Conservation (phyloP, 768 basidiomycete genomes). For the Phylloporus sp. region DNA sequence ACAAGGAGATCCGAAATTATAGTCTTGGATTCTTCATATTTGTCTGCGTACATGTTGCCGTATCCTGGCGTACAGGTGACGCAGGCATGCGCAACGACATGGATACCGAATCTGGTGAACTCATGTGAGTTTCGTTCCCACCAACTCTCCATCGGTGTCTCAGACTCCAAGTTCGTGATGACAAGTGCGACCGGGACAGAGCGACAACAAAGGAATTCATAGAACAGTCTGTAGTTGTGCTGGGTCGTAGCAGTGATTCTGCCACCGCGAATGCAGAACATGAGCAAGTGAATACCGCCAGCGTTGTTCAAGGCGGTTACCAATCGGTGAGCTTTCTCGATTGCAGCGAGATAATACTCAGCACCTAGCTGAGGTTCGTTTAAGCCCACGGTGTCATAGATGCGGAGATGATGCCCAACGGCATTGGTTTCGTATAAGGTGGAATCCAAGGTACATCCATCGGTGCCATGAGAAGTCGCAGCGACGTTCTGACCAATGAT, state of each 20-base stretch:
- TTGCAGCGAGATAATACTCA: constrained; percentile 22
- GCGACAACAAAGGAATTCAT: constrained; percentile 36
- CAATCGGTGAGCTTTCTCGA: constrained; percentile 30
- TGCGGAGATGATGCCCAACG: constrained; percentile 13
- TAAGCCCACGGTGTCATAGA: constrained; percentile 33
- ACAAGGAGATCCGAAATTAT: constrained; percentile 24
- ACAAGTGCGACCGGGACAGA: constrained; percentile 38
- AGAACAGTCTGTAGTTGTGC: constrained; percentile 37
- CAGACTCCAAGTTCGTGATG: constrained; percentile 38
- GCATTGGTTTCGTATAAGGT: constrained; percentile 19
- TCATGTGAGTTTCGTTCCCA: constrained; percentile 29
- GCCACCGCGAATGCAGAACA: constrained; percentile 37
- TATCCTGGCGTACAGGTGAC: constrained; percentile 32
- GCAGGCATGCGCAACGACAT: constrained; percentile 26
- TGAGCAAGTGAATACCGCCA: constrained; percentile 37
- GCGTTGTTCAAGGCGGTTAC: constrained; percentile 24
- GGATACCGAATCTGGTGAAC: constrained; percentile 22
- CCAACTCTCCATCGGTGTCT: constrained; percentile 32
- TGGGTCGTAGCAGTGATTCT: constrained; percentile 33
- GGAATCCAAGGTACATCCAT: constrained; percentile 36
- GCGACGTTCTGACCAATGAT: constrained; percentile 31
- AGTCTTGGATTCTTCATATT: constrained; percentile 35
- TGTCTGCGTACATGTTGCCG: constrained; percentile 30
- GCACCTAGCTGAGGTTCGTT: constrained; percentile 25
- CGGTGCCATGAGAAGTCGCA: constrained; percentile 28